Conservation (phyloP, 1,284 basidiomycete species). For the Cryptococcus deneoformans region DNA sequence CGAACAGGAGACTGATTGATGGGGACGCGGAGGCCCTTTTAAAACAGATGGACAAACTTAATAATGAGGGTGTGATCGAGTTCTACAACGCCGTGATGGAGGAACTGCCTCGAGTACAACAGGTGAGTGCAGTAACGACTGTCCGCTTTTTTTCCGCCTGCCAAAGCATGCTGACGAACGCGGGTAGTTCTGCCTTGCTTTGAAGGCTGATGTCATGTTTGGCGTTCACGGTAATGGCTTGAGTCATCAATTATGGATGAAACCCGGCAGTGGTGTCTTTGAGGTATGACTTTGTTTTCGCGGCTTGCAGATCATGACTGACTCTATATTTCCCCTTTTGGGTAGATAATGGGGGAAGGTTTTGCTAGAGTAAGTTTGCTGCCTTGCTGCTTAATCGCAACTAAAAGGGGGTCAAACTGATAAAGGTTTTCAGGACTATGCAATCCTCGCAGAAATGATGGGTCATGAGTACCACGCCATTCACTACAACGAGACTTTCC, state of each 20-base stretch:
- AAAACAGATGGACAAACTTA: slow-evolving; percentile 16
- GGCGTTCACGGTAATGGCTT: slow-evolving; percentile 27
- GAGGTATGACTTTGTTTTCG: slow-evolving; percentile 12
- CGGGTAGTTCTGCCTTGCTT: slow-evolving; percentile 8
- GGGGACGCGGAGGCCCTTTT: slow-evolving; percentile 18
- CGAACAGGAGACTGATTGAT: slow-evolving; percentile 14
- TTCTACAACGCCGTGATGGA: slow-evolving; percentile 24
- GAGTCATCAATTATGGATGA: slow-evolving; percentile 27
- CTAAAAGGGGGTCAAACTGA: neutral
- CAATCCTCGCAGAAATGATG: slow-evolving; percentile 22
- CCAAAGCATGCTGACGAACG: neutral
- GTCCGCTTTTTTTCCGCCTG: neutral
- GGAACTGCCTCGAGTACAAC: slow-evolving; percentile 14
- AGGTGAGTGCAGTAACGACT: slow-evolving; percentile 4
- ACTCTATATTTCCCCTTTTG: neutral
- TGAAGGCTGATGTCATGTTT: slow-evolving; percentile 14
- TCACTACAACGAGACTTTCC: slow-evolving; percentile 24
- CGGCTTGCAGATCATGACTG: neutral
- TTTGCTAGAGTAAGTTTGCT: slow-evolving; percentile 20
- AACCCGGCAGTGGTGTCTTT: slow-evolving; percentile 18
- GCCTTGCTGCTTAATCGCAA: neutral
- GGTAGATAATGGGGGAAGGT: slow-evolving; percentile 18
- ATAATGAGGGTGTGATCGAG: slow-evolving; percentile 23
- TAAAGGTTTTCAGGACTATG: slow-evolving; percentile 14
- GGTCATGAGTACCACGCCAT: slow-evolving; percentile 25